Conservation (phyloP, 208 protist species). For the Leishmania turanica region DNA sequence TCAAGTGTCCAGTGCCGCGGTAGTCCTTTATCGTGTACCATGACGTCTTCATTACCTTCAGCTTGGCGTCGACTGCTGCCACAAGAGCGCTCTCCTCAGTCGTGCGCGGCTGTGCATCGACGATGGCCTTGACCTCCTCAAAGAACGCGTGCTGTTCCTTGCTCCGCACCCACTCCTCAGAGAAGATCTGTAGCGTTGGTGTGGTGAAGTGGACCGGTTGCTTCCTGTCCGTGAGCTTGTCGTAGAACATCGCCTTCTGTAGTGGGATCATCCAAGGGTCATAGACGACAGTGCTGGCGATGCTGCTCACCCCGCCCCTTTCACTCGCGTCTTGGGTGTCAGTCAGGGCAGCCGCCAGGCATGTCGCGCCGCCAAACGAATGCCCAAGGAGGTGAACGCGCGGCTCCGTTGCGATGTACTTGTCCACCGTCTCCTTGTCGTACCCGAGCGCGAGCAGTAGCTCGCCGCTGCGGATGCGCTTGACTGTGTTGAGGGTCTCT, state of each 20-base stretch:
- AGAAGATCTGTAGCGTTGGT: constrained; percentile 68
- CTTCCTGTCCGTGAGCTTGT: constrained; percentile 29
- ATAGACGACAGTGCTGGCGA: constrained; percentile 41
- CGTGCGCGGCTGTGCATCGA: constrained; percentile 38
- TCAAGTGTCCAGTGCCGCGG: constrained; percentile 46
- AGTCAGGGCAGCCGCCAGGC: constrained; percentile 46
- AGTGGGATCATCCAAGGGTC: constrained; percentile 80
- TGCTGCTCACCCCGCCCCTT: constrained; percentile 7
- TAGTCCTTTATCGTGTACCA: constrained; percentile 38
- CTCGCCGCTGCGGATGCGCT: constrained; percentile 33
- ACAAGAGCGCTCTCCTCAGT: constrained; percentile 22
- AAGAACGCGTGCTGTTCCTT: constrained; percentile 54
- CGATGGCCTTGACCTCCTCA: constrained; percentile 12
- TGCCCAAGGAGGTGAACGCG: constrained; percentile 66
- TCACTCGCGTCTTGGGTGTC: constrained; percentile 24
- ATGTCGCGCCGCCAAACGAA: constrained; percentile 85
- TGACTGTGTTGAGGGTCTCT: constrained; percentile 47
- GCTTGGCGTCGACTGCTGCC: constrained; percentile 24
- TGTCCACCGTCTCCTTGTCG: constrained; percentile 27
- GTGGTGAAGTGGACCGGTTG: constrained; percentile 41
- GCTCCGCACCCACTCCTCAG: constrained; percentile 52
- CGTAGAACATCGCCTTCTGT: constrained; percentile 40
- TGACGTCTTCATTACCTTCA: background rate
- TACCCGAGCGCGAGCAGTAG: constrained; percentile 47
- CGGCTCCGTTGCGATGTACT: constrained; percentile 25